These are phyloP conservation scores for Ustilago bromivora DNA, from an alignment of 1,284 basidiomycete genomes.

Conservation along the genomic window DNA sequence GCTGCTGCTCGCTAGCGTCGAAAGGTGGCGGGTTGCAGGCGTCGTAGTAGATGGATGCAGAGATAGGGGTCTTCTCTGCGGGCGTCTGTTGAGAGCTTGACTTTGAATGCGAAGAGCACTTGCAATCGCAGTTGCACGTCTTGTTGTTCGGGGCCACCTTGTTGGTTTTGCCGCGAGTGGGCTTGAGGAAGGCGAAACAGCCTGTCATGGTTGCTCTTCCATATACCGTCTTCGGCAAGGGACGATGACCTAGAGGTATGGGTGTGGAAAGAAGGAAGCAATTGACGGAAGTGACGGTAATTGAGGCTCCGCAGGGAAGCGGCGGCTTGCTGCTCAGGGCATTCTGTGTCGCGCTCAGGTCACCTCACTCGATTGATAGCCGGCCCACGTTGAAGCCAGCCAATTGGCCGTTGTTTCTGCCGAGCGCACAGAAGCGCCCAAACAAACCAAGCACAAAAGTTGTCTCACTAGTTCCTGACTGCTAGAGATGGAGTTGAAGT, in stretches of 20 bases:
- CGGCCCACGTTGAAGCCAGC: too few relatives aligned
- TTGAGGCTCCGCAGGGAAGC: not conserved
- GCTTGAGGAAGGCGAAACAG: slow-evolving; percentile 47
- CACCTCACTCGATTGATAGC: too few relatives aligned
- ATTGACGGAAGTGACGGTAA: slow-evolving; percentile 11
- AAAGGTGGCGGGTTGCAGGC: slow-evolving; percentile 48
- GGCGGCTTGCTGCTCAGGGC: too few relatives aligned
- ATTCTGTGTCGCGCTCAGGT: too few relatives aligned
- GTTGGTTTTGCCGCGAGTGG: slow-evolving; percentile 15
- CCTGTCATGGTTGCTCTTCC: slow-evolving; percentile 23
- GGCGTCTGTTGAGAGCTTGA: not conserved
- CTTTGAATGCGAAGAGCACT: slow-evolving; percentile 7
- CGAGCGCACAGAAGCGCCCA: too few relatives aligned
- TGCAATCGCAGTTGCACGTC: slow-evolving; percentile 23
- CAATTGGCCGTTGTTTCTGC: too few relatives aligned
- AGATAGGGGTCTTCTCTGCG: slow-evolving; percentile 32
- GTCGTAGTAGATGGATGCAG: slow-evolving; percentile 44
- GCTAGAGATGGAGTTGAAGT: not conserved
- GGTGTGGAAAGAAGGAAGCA: not conserved
- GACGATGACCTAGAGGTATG: not conserved
- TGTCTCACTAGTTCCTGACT: too few relatives aligned
- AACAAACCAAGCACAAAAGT: too few relatives aligned
- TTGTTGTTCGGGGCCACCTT: slow-evolving; percentile 14
- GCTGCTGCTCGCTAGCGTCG: slow-evolving; percentile 12
- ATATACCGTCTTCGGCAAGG: not conserved